Evolutionary conservation across 2,329 filamentous ascomycete genomes (phyloP), one percentile per base, ranked within the genome.

Genomic region (Aspergillus arachidicola): DNA sequence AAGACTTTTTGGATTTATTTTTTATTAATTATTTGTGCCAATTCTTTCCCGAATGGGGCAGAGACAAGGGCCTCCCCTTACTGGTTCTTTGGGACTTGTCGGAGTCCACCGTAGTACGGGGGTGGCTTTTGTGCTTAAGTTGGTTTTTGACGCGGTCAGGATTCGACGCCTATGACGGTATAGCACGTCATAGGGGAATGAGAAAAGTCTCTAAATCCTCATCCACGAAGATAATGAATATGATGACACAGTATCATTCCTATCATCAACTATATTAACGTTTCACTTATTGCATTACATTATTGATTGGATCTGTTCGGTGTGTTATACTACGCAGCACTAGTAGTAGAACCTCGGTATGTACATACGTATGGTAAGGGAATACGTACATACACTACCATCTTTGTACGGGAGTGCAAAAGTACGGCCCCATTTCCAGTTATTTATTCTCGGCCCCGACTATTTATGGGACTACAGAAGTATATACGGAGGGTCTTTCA

Each of bases 161-260:
- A 61, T 51, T 57, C 43, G 56, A 48, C 45, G 11, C 45, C 45
- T 45, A 56, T 32, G 43, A 50, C 53, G 46, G 54, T 54, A 58
- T 30, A 5, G 28, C 19, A 43, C 55, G 43, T 56, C 55, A 57
- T 57, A 21, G 16, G 26, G n/a, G 6, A n/a, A 41, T 2, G 6
- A 41, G 6, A 19, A 41, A 41, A 7, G 19, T 9, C 38, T 16
- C 38, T n/a, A 41, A 41, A 41, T 41, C 19, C 16, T 41, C 3
- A 19, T n/a, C 6, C 14, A 3, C 16, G 2, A 19, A 7, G 2
- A 36, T 6, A 36, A 36, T 36, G 34, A 4, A 36, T 36, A 36
- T 16, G 32, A 34, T 34, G 10, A 12, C 10, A 34, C 32, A 34
- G 32, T 11, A 12, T 11, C 11, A 36, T 41, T 6, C 16, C 36